These are phyloP conservation scores for Primulina eburnea DNA, from an alignment of 257 asterid genomes.

Conservation along the genomic window DNA sequence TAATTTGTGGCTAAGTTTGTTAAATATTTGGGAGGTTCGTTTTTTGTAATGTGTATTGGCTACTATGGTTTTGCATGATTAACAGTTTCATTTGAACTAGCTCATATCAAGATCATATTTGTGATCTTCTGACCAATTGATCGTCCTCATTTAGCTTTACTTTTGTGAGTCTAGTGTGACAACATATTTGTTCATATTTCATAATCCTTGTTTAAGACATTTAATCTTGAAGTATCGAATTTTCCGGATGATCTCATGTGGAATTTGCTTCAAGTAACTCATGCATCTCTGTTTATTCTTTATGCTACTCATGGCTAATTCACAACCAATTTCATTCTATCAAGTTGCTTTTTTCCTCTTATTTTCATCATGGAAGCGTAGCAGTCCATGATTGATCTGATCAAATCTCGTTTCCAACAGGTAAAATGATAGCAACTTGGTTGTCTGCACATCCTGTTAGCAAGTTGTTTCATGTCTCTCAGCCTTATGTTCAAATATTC, in stretches of 20 bases:
- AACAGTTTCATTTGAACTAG: not conserved
- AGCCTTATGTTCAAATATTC: not conserved
- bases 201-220: not conserved
- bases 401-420: not conserved
- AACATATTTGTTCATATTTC: not conserved
- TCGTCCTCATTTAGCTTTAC: not conserved
- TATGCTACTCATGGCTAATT: not conserved
- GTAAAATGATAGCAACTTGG: not conserved
- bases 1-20: not conserved
- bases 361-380: no score
- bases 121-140: not conserved
- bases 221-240: not conserved
- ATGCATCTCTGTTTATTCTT: no score
- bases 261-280: not conserved
- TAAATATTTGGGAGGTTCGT: not conserved
- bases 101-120: not conserved
- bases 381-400: not conserved
- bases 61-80: not conserved
- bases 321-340: not conserved
- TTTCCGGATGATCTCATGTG: not conserved
- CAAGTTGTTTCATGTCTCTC: not conserved
- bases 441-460: not conserved
- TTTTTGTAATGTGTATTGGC: not conserved
- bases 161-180: not conserved
- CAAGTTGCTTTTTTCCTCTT: not conserved